Evolutionary conservation across 176 grass and related monocot species (phyloP).

Genomic region (Oryza glaberrima): DNA sequence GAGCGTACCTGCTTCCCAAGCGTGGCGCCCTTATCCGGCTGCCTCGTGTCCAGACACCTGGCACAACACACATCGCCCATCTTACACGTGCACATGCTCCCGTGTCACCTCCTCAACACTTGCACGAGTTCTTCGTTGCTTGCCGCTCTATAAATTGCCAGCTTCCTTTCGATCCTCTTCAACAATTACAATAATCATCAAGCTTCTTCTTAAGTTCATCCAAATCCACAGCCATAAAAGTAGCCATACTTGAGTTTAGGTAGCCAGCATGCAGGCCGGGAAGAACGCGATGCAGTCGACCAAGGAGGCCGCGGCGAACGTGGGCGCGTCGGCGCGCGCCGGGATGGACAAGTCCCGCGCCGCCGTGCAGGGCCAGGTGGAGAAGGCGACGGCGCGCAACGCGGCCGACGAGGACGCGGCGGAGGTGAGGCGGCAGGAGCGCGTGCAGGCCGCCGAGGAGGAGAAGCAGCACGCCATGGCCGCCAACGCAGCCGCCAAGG

Average conservation of each 20-base stretch:
- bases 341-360: slow-evolving; percentile 51
- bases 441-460: slow-evolving; percentile 33
- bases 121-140: not conserved
- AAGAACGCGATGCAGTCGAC: slow-evolving; percentile 45
- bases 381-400: slow-evolving; percentile 42
- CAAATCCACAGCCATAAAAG: too few species aligned
- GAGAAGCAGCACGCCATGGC: slow-evolving; percentile 32
- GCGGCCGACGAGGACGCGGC: slow-evolving; percentile 28
- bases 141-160: not conserved
- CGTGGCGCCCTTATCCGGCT: not conserved
- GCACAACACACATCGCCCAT: not conserved
- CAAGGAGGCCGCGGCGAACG: slow-evolving; percentile 55
- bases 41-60: slow-evolving; percentile 27
- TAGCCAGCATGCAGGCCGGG: slow-evolving; percentile 46
- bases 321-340: slow-evolving; percentile 45
- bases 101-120: not conserved
- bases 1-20: too few species aligned
- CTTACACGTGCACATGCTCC: not conserved
- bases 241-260: not conserved
- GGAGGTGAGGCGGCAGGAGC: slow-evolving; percentile 20
- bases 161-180: too few species aligned
- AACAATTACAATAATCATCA: not conserved
- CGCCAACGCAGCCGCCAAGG: slow-evolving; percentile 41
- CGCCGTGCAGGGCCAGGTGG: slow-evolving; percentile 32
- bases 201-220: not conserved